Conservation (phyloP, 1,284 basidiomycete genomes). For the Laetiporus sulphureus region DNA sequence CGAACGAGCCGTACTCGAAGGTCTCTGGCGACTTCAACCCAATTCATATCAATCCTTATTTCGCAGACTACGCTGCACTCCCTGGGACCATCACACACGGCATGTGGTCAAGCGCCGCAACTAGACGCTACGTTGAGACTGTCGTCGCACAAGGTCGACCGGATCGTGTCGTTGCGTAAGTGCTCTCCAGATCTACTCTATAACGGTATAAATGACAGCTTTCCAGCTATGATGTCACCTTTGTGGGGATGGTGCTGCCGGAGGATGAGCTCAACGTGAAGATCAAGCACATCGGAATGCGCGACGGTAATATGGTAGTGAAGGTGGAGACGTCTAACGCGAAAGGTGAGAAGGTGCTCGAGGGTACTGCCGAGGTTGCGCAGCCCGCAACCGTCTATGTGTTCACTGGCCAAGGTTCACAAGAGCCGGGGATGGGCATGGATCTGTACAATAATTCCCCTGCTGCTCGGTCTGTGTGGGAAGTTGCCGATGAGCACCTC, state of each 20-base stretch:
- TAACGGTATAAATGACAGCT: too few relatives aligned
- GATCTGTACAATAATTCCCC: conserved; percentile 92
- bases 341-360: conserved; percentile 85
- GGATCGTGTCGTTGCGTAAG: conserved; percentile 81
- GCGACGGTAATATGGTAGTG: conserved; percentile 88
- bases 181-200: conserved; percentile 16
- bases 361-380: conserved; percentile 88
- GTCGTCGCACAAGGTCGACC: conserved; percentile 92
- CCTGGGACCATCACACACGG: conserved; percentile 98
- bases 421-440: conserved; percentile 99
- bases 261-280: conserved; percentile 85
- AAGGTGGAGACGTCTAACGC: conserved; percentile 86
- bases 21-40: conserved; percentile 97
- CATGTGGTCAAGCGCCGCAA: conserved; percentile 95
- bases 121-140: conserved; percentile 89
- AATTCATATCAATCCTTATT: conserved; percentile 99
- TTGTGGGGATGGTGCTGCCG: conserved; percentile 98
- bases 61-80: conserved; percentile 88
- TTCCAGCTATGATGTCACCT: conserved; percentile 79
- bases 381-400: conserved; percentile 94
- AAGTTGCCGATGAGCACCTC: conserved; percentile 90
- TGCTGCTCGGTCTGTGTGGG: conserved; percentile 95
- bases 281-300: conserved; percentile 88
- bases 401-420: conserved; percentile 98
- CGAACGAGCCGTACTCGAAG: conserved; percentile 93